Conservation (phyloP, 129 eudicot species). For the Pulicaria dysenterica region DNA sequence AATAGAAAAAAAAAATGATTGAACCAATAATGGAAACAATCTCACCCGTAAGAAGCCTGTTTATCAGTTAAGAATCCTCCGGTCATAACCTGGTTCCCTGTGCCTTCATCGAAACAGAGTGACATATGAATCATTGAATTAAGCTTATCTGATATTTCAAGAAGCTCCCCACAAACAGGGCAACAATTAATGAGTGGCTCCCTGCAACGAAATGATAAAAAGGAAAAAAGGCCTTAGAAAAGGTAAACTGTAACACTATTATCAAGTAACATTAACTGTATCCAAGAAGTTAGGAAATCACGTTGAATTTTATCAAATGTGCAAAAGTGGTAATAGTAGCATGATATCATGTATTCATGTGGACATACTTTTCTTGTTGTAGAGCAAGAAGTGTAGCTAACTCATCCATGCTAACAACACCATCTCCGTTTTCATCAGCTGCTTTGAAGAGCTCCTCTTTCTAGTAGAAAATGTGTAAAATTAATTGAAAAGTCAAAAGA, state of each 20-base stretch:
- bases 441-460: constrained; percentile 89
- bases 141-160: constrained; percentile 59
- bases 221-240: background rate
- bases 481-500: background rate
- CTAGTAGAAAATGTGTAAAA: constrained; percentile 39
- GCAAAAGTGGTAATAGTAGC: constrained; percentile 4
- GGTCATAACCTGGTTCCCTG: constrained; percentile 83
- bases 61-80: constrained; percentile 94
- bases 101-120: constrained; percentile 95
- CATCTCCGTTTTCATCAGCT: constrained; percentile 85
- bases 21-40: constrained; percentile 4
- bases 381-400: constrained; percentile 80
- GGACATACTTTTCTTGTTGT: constrained; percentile 80
- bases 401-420: constrained; percentile 91
- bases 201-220: constrained; percentile 48
- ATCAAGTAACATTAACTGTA: no score
- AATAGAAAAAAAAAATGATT: background rate
- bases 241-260: no score
- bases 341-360: constrained; percentile 22
- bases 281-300: no score
- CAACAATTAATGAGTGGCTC: constrained; percentile 83
- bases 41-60: constrained; percentile 92
- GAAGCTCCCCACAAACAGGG: constrained; percentile 90
- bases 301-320: background rate
- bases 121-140: constrained; percentile 83